phyloP scores from a whole-genome alignment of 495 filamentous ascomycete species.

The Aspergillus affinis region DNA sequence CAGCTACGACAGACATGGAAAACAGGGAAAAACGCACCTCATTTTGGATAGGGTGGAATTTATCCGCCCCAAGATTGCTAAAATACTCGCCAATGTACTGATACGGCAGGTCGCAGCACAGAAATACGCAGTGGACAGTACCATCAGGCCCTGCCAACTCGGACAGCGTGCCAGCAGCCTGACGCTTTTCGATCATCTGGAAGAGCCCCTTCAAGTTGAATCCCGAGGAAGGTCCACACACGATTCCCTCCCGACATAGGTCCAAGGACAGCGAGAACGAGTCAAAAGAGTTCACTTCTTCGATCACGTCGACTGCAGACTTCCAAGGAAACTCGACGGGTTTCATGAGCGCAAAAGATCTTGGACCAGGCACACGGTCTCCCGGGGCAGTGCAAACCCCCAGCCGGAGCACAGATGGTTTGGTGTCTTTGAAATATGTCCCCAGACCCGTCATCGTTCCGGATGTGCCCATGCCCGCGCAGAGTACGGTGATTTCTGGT shows the following conservation, averaged over 20 bases:
- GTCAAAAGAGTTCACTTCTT: conserved; percentile 53
- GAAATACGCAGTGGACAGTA: conserved; percentile 56
- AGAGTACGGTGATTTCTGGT: conserved; percentile 58
- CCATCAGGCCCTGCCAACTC: conserved; percentile 46
- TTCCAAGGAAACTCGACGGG: conserved; percentile 60
- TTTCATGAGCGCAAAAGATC: conserved; percentile 51
- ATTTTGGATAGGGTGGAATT: conserved; percentile 59
- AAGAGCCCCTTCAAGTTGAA: conserved; percentile 56
- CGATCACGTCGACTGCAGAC: conserved; percentile 50
- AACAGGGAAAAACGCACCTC: conserved; percentile 38
- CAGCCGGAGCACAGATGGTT: conserved; percentile 50
- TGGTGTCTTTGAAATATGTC: conserved; percentile 51
- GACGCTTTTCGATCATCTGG: conserved; percentile 49
- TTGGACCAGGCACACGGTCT: conserved; percentile 57
- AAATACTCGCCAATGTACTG: conserved; percentile 64
- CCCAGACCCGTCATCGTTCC: conserved; percentile 56
- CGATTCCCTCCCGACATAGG: conserved; percentile 56
- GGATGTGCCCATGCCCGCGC: conserved; percentile 56
- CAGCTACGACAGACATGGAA: background rate
- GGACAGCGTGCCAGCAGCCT: conserved; percentile 40
- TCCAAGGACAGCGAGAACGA: conserved; percentile 55
- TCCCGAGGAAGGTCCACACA: conserved; percentile 61
- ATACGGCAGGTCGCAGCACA: conserved; percentile 63
- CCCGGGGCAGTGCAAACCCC: conserved; percentile 57
- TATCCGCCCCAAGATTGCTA: conserved; percentile 46